These are phyloP conservation scores for Tylopilus intermedius DNA, from an alignment of 768 basidiomycete genomes.

Conservation along the genomic window DNA sequence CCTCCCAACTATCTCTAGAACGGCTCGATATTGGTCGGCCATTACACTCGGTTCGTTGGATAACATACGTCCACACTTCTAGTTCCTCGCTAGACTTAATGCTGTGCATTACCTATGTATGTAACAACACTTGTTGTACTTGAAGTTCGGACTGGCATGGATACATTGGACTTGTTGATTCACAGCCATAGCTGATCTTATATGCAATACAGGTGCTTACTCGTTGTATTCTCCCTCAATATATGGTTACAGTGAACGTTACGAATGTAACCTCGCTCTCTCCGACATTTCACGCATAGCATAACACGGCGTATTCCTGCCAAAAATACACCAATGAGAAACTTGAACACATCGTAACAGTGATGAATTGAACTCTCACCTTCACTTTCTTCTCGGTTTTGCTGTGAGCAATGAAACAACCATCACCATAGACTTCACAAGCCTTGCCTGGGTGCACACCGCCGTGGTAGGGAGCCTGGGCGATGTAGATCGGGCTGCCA, in stretches of 20 bases:
- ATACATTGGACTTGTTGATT: not conserved
- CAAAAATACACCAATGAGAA: not conserved
- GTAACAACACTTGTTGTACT: not conserved
- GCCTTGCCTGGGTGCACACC: constrained; percentile 63
- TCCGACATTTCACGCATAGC: constrained; percentile 25
- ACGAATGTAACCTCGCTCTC: not conserved
- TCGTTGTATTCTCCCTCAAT: constrained; percentile 2
- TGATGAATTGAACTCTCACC: constrained; percentile 28
- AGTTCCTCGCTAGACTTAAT: not conserved
- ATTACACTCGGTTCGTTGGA: not conserved
- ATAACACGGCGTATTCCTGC: constrained; percentile 42
- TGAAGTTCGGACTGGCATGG: not conserved
- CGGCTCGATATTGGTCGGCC: not conserved
- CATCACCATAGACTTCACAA: constrained; percentile 44
- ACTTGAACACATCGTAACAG: not conserved
- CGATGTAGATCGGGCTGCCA: constrained; percentile 58
- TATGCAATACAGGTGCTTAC: not conserved
- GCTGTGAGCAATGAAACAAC: constrained; percentile 56
- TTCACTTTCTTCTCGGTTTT: constrained; percentile 47
- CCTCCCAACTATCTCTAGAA: not conserved
- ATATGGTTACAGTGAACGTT: constrained; percentile 9
- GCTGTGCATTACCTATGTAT: not conserved
- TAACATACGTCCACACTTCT: not conserved
- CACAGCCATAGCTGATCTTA: not conserved
- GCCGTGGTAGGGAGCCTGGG: constrained; percentile 49